Base-by-base conservation (phyloP, 2,329 filamentous ascomycete genomes). In the Hawksworthiomyces lignivorus region DNA sequence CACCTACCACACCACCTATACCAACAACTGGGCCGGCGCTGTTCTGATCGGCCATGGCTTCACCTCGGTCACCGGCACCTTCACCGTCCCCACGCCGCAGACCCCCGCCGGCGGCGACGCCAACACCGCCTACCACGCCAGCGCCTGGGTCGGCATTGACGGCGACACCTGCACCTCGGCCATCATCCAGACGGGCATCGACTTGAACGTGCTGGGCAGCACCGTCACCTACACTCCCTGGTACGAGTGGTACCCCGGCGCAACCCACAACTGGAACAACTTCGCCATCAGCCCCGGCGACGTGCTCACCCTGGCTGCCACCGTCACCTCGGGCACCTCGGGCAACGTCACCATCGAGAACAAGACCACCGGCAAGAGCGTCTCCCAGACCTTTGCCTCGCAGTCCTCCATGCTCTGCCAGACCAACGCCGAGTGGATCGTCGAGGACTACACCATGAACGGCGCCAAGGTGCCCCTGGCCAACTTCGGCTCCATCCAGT, bases 321-420 rank as follows among this genome's bases (percentile, higher is more conserved):
- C 58, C 8, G 67, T 61, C 5, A 65, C 54, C 3, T 67, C 62
- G 18, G 66, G 55, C 18, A 48, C 45, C 5, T 39, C 41, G 6
- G 57, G 43, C 36, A 45, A 43, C 14, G 43, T 59, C 12, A 36
- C 44, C 19, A 41, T 58, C 17, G 45, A 44, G 26, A 50, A 53
- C 45, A 48, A 51, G 22, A 35, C 39, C 15, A 74, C 64, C 4
- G 73, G 72, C 22, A 54, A 69, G 51, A 65, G 53, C 5, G 73
- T 73, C 21, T 66, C 64, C 14, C 69, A 80, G 58, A 37, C 27
- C 11, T 49, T 45, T 17, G 15, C 20, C 14, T 65, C 61, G 7
- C 72, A 73, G 39, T 14, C 21, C 9, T 36, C 26, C 30, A 45
- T 51, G 24, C 52, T 60, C 17, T 59, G 56, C 43, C 50, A 51